These are phyloP conservation scores for Ceratobasidium sp. DNA, from an alignment of 1,284 basidiomycete genomes.

Conservation along the genomic window DNA sequence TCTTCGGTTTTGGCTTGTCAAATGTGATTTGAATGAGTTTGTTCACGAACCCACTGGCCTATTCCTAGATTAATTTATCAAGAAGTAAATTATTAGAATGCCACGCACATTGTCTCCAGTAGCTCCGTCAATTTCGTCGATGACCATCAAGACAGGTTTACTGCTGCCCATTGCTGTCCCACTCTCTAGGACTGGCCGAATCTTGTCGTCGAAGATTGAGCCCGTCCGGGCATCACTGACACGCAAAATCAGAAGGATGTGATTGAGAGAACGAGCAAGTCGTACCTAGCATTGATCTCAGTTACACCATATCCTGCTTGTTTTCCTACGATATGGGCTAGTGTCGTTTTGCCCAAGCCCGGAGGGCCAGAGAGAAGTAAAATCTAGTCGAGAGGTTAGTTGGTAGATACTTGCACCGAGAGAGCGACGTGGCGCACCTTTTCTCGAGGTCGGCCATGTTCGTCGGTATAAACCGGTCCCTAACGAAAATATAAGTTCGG, in stretches of 20 bases:
- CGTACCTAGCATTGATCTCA: constrained; percentile 94
- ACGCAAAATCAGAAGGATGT: background rate
- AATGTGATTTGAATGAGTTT: constrained; percentile 85
- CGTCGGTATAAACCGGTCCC: constrained; percentile 55
- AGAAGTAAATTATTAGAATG: background rate
- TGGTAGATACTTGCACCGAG: no score
- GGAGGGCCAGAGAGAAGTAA: constrained; percentile 94
- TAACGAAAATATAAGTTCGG: background rate
- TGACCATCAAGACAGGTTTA: constrained; percentile 90
- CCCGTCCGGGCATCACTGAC: constrained; percentile 90
- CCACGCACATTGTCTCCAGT: constrained; percentile 84
- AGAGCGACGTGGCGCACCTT: constrained; percentile 66
- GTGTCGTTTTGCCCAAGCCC: constrained; percentile 96
- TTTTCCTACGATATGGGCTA: constrained; percentile 91
- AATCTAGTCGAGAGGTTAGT: constrained; percentile 64
- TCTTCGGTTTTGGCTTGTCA: constrained; percentile 79
- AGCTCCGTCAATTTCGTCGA: constrained; percentile 98
- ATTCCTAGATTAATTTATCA: constrained; percentile 11
- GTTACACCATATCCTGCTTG: constrained; percentile 96
- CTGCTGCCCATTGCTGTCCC: constrained; percentile 77
- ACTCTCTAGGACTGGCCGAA: constrained; percentile 88
- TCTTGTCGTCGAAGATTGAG: constrained; percentile 85
- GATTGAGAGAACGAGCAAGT: background rate
- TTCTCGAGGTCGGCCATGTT: constrained; percentile 76
- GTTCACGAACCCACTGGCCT: constrained; percentile 83